Evolutionary conservation across 1,284 basidiomycete species (phyloP), one percentile per base, ranked within the genome.

Genomic region (Sporisorium graminicola): DNA sequence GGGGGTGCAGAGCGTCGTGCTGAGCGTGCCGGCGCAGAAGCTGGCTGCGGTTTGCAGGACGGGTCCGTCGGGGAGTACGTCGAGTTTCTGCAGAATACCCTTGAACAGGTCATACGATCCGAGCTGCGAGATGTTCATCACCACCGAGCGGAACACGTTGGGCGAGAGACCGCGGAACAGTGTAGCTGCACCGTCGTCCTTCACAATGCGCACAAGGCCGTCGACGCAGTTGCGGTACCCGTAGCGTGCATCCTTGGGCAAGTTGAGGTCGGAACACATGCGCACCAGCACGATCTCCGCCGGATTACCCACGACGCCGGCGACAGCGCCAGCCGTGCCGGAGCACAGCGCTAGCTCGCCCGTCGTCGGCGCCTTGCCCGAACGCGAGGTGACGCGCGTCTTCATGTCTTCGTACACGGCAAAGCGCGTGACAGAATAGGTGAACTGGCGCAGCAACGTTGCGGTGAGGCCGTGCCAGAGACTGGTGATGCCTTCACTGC

Each of bases 61-160:
- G 14, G 87, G 63, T 87, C 87, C n/a, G 77, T 73, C 77, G 87
- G 85, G 64, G 80, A 83, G 33, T 66, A 81, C 49, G 81, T 77
- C 37, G 77, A 68, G 33, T 86, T 56, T 63, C 24, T 70, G 83
- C 14, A 89, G 83, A 46, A 82, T 55, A 16, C 86, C 84, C 79
- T 89, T 89, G 86, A 89, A 88, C 68, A 87, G 81, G 88, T 77
- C 88, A 84, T 89, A 89, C 42, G 84, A 81, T 12, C 82, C 83
- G 22, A 85, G 78, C 63, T 85, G 84, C 5, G 74, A 78, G 24
- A 82, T 81, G 82, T 89, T 89, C 88, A 89, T 89, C 24, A 89
- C 82, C 24, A 88, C 86, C 0, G 88, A 87, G 52, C 88, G 82
- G 53, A 88, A 87, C 7, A 87, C 86, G 77, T 89, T 89, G 16